Conservation (phyloP, 2,329 filamentous ascomycete species). For the Capronia americana region DNA sequence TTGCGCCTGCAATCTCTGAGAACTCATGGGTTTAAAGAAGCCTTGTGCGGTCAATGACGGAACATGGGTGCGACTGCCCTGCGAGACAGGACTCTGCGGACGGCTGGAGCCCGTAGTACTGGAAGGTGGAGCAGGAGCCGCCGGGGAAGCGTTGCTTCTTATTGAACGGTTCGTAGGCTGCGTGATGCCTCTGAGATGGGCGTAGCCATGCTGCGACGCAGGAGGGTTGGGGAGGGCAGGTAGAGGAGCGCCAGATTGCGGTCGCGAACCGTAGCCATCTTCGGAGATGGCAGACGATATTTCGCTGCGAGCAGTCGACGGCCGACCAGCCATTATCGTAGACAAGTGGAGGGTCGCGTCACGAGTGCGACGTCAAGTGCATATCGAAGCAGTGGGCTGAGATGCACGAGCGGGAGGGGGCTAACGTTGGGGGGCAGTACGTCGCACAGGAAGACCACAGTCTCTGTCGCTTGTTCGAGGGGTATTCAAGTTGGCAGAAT, state of each 20-base stretch:
- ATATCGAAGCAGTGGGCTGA: conserved; percentile 25
- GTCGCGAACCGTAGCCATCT: conserved; percentile 39
- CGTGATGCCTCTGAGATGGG: conserved; percentile 38
- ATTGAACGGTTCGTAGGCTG: conserved; percentile 36
- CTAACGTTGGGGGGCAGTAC: conserved; percentile 6
- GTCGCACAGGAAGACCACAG: conserved; percentile 8
- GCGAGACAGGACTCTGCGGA: conserved; percentile 64
- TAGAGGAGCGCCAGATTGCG: conserved; percentile 30
- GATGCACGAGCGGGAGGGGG: conserved; percentile 2
- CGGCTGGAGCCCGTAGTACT: conserved; percentile 56
- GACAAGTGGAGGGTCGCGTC: conserved; percentile 25
- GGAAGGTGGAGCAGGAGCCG: conserved; percentile 44
- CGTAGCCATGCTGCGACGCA: conserved; percentile 37
- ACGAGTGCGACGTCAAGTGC: conserved; percentile 33
- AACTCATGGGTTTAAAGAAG: conserved; percentile 97
- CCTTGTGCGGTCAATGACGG: conserved; percentile 86
- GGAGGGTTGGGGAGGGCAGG: conserved; percentile 36
- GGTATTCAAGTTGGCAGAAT: conserved; percentile 6
- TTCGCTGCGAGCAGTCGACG: conserved; percentile 39
- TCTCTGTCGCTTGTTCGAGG: conserved; percentile 3
- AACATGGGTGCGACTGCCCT: conserved; percentile 83
- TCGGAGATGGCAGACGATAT: conserved; percentile 42
- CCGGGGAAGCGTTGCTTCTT: conserved; percentile 30
- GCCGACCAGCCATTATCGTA: conserved; percentile 35
- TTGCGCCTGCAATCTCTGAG: conserved; percentile 90